Conservation (phyloP, 768 basidiomycete species). For the Suillus brevipes region DNA sequence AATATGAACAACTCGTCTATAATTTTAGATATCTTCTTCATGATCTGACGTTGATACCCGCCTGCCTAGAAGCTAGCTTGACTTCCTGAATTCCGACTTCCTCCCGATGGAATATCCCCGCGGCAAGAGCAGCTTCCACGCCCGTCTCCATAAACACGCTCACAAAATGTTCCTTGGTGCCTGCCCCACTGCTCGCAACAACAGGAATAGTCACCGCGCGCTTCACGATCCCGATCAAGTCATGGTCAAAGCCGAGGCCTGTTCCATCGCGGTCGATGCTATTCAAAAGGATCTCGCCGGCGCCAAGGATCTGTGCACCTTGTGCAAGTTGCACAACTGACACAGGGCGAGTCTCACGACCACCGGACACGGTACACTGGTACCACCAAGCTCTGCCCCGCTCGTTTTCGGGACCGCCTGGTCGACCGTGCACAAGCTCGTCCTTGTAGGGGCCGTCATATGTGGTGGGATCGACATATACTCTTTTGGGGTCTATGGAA, state of each 20-base stretch:
- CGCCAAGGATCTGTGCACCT: conserved; percentile 88
- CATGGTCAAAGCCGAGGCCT: conserved; percentile 87
- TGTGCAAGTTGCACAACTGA: conserved; percentile 90
- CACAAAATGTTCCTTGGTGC: conserved; percentile 78
- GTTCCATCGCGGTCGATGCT: conserved; percentile 97
- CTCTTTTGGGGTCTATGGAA: conserved; percentile 89
- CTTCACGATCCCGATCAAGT: conserved; percentile 76
- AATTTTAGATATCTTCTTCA: conserved; percentile 11
- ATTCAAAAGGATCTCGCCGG: conserved; percentile 94
- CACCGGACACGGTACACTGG: conserved; percentile 95
- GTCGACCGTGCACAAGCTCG: conserved; percentile 55
- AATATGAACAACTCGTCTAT: not conserved
- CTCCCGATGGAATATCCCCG: conserved; percentile 93
- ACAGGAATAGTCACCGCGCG: conserved; percentile 83
- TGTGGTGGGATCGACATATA: conserved; percentile 64
- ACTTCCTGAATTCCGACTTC: conserved; percentile 85
- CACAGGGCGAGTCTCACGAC: conserved; percentile 77
- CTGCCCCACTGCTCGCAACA: conserved; percentile 94
- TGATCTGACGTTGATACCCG: conserved; percentile 51
- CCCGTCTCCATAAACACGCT: conserved; percentile 78
- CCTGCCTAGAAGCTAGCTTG: conserved; percentile 55
- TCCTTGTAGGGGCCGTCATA: conserved; percentile 70
- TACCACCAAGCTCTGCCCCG: conserved; percentile 94
- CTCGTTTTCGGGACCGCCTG: conserved; percentile 52
- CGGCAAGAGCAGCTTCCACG: conserved; percentile 91